phyloP scores from a whole-genome alignment of 2,329 filamentous ascomycete species.

The Colletotrichum camelliae region DNA sequence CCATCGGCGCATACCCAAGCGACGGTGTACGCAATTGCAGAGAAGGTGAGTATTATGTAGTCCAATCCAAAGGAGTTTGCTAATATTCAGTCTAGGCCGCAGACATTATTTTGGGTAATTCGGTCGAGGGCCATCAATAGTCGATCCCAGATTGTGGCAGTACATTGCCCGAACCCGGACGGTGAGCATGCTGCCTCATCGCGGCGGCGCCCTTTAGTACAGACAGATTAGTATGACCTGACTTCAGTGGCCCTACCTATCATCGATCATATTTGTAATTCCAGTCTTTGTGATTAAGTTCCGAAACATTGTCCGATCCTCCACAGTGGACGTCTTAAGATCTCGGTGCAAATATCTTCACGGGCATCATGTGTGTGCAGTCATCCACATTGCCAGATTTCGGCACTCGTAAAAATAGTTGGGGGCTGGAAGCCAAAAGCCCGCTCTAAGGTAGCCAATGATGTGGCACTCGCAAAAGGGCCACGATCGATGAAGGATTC shows the following conservation, averaged over 20 bases:
- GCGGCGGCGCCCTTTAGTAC: background rate
- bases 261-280: background rate
- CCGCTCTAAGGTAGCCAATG: background rate
- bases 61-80: background rate
- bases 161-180: background rate
- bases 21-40: slow-evolving; percentile 22
- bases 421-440: background rate
- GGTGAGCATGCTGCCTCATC: background rate
- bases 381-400: background rate
- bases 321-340: background rate
- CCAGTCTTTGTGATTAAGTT: background rate
- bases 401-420: background rate
- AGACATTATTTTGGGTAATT: background rate
- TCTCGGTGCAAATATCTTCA: background rate
- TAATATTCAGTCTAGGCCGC: background rate
- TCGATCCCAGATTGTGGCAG: background rate
- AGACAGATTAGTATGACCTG: background rate
- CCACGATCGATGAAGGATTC: background rate
- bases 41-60: slow-evolving; percentile 1
- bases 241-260: background rate
- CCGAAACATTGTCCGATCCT: fast-evolving
- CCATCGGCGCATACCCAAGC: slow-evolving; percentile 22
- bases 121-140: background rate
- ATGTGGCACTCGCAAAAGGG: background rate
- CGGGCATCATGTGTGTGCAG: background rate